Conservation (phyloP, 2,329 filamentous ascomycete genomes). For the Ophiocordyceps camponoti-leonardi region DNA sequence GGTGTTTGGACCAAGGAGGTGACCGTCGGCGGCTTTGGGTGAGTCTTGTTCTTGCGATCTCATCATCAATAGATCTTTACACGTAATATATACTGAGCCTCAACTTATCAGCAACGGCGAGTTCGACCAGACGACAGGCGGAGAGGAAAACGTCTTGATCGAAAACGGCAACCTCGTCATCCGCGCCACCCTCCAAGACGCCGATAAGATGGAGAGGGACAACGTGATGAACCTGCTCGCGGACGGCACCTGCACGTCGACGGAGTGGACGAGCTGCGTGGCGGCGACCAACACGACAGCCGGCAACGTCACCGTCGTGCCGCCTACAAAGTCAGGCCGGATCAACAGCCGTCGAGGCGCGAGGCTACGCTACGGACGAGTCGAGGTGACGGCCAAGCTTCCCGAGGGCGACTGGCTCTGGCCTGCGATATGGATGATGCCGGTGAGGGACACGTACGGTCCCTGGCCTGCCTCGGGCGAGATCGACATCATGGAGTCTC, state of each 20-base stretch:
- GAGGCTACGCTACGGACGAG: slow-evolving; percentile 61
- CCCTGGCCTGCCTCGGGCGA: slow-evolving; percentile 66
- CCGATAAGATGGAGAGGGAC: slow-evolving; percentile 45
- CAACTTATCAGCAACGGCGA: slow-evolving; percentile 50
- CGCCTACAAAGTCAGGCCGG: slow-evolving; percentile 61
- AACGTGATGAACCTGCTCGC: slow-evolving; percentile 49
- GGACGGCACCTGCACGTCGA: slow-evolving; percentile 51
- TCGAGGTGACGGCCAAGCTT: slow-evolving; percentile 64
- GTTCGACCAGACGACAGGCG: slow-evolving; percentile 59
- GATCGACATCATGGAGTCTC: slow-evolving; percentile 67
- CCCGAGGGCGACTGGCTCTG: slow-evolving; percentile 73
- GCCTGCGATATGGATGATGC: slow-evolving; percentile 88
- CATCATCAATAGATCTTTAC: no score
- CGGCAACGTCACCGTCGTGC: slow-evolving; percentile 57
- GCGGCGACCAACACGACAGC: slow-evolving; percentile 53
- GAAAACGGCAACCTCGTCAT: slow-evolving; percentile 53
- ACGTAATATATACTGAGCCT: no score
- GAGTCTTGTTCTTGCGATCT: slow-evolving; percentile 20
- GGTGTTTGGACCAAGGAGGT: slow-evolving; percentile 59
- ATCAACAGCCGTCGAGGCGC: slow-evolving; percentile 58
- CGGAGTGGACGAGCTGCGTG: slow-evolving; percentile 38
- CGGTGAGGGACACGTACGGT: slow-evolving; percentile 54
- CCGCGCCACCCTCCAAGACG: slow-evolving; percentile 62
- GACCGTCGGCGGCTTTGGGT: slow-evolving; percentile 62
- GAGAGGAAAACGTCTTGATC: slow-evolving; percentile 59